These are phyloP conservation scores for Salix exigua DNA, from an alignment of 345 rosid genomes.

Conservation along the genomic window DNA sequence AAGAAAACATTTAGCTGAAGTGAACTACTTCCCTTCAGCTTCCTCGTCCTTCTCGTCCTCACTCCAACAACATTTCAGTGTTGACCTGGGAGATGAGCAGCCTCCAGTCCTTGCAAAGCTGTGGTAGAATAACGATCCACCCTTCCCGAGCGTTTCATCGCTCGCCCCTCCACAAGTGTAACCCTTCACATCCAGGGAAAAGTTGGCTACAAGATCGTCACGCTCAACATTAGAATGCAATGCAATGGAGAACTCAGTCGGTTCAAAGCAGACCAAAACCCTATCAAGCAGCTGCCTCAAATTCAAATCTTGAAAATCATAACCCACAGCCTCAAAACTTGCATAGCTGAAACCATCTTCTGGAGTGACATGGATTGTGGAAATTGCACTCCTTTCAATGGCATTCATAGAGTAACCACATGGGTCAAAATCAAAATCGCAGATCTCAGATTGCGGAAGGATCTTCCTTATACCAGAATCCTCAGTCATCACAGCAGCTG, in stretches of 20 bases:
- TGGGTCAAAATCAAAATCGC: constrained; percentile 73
- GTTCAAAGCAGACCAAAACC: constrained; percentile 59
- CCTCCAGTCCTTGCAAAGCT: constrained; percentile 30
- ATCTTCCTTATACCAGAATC: constrained; percentile 70
- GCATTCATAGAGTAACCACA: constrained; percentile 87
- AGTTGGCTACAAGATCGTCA: constrained; percentile 19
- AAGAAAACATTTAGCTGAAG: background rate
- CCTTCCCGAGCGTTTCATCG: constrained; percentile 48
- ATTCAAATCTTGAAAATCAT: constrained; percentile 36
- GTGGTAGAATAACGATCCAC: constrained; percentile 55
- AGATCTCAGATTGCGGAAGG: constrained; percentile 59
- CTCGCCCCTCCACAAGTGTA: constrained; percentile 45
- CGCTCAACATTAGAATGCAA: constrained; percentile 41
- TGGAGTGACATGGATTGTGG: constrained; percentile 76
- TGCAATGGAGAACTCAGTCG: constrained; percentile 56
- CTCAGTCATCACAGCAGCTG: constrained; percentile 53
- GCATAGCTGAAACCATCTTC: constrained; percentile 84
- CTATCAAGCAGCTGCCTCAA: constrained; percentile 45
- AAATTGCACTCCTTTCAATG: constrained; percentile 61
- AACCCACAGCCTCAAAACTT: constrained; percentile 71
- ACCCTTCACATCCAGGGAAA: constrained; percentile 40
- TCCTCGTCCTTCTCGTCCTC: constrained; percentile 54
- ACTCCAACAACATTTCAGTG: constrained; percentile 49
- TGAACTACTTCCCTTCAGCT: constrained; percentile 8
- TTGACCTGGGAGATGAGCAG: constrained; percentile 48